phyloP scores from a whole-genome alignment of 2,329 filamentous ascomycete genomes.

The Aspergillus brasiliensis region DNA sequence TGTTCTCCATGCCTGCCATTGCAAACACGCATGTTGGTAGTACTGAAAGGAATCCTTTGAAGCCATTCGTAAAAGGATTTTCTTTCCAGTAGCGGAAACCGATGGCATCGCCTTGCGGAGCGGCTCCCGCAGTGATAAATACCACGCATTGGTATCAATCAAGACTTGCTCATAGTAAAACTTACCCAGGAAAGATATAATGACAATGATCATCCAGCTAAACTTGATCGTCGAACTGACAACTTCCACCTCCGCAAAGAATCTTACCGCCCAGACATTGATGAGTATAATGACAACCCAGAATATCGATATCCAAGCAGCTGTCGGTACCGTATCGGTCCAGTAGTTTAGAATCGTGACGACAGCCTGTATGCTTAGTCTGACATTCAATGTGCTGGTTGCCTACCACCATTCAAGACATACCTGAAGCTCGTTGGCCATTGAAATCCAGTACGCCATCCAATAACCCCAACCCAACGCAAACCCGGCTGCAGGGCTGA shows the following conservation, averaged over 20 bases:
- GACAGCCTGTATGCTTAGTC: slow-evolving; percentile 26
- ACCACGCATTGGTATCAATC: too few relatives aligned
- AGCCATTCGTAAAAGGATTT: slow-evolving; percentile 47
- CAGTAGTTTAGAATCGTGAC: slow-evolving; percentile 49
- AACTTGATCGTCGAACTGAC: slow-evolving; percentile 48
- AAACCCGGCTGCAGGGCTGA: slow-evolving; percentile 47
- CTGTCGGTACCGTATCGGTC: slow-evolving; percentile 46
- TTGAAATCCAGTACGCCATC: slow-evolving; percentile 47
- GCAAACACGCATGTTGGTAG: slow-evolving; percentile 43
- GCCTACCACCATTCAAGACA: too few relatives aligned
- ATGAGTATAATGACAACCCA: slow-evolving; percentile 45
- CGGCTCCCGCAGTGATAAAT: slow-evolving; percentile 49
- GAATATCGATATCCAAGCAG: slow-evolving; percentile 49
- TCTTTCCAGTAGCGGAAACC: slow-evolving; percentile 52
- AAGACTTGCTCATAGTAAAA: too few relatives aligned
- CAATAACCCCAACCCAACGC: slow-evolving; percentile 53
- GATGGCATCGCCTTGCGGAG: slow-evolving; percentile 39
- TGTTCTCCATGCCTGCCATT: slow-evolving; percentile 47
- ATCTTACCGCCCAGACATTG: slow-evolving; percentile 47
- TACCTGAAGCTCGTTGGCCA: slow-evolving; percentile 45
- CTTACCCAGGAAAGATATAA: too few relatives aligned
- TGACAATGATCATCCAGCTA: slow-evolving; percentile 51
- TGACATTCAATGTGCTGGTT: neutral
- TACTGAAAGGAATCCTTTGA: slow-evolving; percentile 46
- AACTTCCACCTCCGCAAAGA: slow-evolving; percentile 53